Evolutionary conservation across 2,329 filamentous ascomycete genomes (phyloP), one percentile per base, ranked within the genome.

Genomic region (Alternaria brassicae): DNA sequence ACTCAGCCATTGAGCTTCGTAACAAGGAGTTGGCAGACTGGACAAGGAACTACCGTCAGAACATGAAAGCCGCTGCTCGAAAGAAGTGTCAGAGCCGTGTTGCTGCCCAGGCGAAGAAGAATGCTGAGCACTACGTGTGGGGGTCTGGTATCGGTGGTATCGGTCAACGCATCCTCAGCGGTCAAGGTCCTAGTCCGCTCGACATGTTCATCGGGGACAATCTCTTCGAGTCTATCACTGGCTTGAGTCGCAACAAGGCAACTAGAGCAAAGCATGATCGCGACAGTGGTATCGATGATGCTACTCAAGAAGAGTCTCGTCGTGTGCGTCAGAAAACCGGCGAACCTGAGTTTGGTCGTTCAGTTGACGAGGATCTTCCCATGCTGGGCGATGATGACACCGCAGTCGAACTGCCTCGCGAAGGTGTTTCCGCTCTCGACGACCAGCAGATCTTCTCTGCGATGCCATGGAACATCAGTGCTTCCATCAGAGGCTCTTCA

Each of bases 371-470:
- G 47, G 68, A 44, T 5, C 58, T 74, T 34, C 68, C 68, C 45
- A 59, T 72, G 45, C 56, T 60, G n/a, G 64, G 65, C 17, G 70
- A 81, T 63, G 70, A 81, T 63, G 85, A 85, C 8, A 75, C 89
- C 19, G 92, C 96, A 74, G 76, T 90, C 15, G 92, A 96, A 75
- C 77, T 91, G 23, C 91, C 89, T 19, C 87, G 91, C 77, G 86
- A 91, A 40, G 89, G 86, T 1, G 85, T 82, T 0, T 83, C 86
- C 0, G 85, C 86, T 7, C 83, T 95, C 53, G 86, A 87, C 4
- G 90, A 96, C 58, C 85, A 89, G 53, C 85, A 89, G 47, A 84
- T 85, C 27, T 86, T 86, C 23, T 86, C 84, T 4, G 79, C 84
- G n/a, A 87, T 91, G 83, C 89, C 89, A 10, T 91, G 89, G 89